Evolutionary conservation across 331 rosid species (phyloP).

Genomic region (Arachis monticola): DNA sequence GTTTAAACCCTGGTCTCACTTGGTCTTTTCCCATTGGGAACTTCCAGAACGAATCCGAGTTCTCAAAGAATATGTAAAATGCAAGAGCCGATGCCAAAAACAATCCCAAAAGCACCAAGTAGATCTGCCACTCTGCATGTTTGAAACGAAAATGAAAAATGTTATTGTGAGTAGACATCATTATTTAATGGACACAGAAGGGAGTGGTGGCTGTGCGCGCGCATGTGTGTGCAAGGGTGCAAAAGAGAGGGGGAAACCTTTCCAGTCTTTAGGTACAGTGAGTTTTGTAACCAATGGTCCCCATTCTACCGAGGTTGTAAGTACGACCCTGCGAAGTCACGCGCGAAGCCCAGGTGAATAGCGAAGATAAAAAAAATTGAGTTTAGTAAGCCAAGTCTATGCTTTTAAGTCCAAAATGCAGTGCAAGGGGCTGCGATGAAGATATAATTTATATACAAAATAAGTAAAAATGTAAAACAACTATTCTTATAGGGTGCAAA

Average conservation of each 20-base stretch:
- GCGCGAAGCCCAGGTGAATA: conserved; percentile 20
- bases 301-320: conserved; percentile 88
- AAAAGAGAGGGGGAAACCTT: conserved; percentile 58
- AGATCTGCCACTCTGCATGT: conserved; percentile 98
- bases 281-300: conserved; percentile 88
- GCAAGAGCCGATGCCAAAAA: conserved; percentile 73
- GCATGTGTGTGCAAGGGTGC: neutral
- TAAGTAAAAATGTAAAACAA: too few relatives aligned
- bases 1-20: conserved; percentile 57
- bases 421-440: too few relatives aligned
- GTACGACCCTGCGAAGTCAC: conserved; percentile 78
- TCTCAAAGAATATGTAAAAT: conserved; percentile 83
- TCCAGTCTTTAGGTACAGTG: conserved; percentile 94
- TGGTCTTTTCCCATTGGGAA: conserved; percentile 73
- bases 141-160: conserved; percentile 33
- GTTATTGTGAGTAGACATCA: conserved; percentile 7
- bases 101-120: conserved; percentile 74
- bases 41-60: conserved; percentile 88
- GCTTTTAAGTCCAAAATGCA: neutral
- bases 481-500: too few relatives aligned
- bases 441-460: too few relatives aligned
- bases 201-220: neutral
- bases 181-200: neutral
- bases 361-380: conserved; percentile 17
- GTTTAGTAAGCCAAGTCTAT: neutral